Conservation (phyloP, 805 yeast species). For the Saccharomycopsis synnaedendra region DNA sequence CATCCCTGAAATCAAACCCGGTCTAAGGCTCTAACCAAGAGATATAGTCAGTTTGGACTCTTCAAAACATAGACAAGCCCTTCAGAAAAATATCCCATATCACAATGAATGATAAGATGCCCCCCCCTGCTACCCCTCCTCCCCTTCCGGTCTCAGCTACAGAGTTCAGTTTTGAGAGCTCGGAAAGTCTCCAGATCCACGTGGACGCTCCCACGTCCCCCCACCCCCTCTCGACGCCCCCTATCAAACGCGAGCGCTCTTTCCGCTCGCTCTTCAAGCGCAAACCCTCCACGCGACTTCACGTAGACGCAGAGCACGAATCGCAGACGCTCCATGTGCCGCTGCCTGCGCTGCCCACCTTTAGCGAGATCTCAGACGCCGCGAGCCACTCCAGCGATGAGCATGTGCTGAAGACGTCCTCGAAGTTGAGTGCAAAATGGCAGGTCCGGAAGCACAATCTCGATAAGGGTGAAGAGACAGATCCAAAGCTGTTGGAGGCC, state of each 20-base stretch:
- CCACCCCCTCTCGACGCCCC: not conserved
- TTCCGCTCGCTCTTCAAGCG: conserved; percentile 10
- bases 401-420: not conserved
- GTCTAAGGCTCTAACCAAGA: no score
- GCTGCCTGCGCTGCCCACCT: conserved; percentile 1
- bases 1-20: no score
- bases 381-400: not conserved
- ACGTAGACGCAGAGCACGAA: not conserved
- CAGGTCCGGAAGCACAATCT: conserved; percentile 5
- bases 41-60: no score
- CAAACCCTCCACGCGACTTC: not conserved
- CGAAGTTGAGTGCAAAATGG: conserved; percentile 12
- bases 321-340: not conserved
- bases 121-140: not conserved
- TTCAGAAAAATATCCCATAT: not conserved
- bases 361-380: conserved; percentile 2
- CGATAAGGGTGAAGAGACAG: conserved; percentile 12
- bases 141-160: not conserved
- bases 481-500: conserved; percentile 5
- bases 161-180: not conserved
- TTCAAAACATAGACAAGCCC: no score
- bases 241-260: conserved; percentile 8
- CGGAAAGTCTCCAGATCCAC: not conserved
- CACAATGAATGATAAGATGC: not conserved
- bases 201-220: no score